These are phyloP conservation scores for Monascus purpureus DNA, from an alignment of 495 filamentous ascomycete genomes.

Conservation along the genomic window DNA sequence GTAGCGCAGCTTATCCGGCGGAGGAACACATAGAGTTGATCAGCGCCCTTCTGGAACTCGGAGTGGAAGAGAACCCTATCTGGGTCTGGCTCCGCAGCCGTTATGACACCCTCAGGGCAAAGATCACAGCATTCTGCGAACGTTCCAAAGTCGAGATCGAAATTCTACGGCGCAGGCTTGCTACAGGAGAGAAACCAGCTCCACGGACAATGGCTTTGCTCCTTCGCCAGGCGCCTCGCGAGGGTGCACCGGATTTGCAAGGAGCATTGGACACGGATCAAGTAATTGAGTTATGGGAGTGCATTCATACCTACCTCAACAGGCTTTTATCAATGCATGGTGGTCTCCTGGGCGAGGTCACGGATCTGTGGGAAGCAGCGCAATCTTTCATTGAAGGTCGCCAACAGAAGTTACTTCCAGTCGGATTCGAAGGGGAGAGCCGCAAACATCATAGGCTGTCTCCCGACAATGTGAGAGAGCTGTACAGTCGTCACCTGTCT, in stretches of 20 bases:
- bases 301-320: conserved; percentile 54
- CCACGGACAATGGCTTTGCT: conserved; percentile 54
- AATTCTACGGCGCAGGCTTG: conserved; percentile 67
- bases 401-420: conserved; percentile 65
- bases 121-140: conserved; percentile 64
- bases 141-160: conserved; percentile 83
- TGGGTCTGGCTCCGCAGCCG: conserved; percentile 87
- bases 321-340: conserved; percentile 53
- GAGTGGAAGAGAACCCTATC: conserved; percentile 89
- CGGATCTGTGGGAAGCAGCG: conserved; percentile 88
- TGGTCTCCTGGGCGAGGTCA: conserved; percentile 75
- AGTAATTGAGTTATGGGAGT: conserved; percentile 82
- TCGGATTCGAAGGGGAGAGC: conserved; percentile 73
- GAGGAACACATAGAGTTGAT: conserved; percentile 88
- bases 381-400: conserved; percentile 83
- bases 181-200: conserved; percentile 55
- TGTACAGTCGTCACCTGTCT: conserved; percentile 67
- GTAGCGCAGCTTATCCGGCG: conserved; percentile 29
- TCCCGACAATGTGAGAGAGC: conserved; percentile 47
- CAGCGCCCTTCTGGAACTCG: conserved; percentile 71
- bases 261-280: conserved; percentile 55
- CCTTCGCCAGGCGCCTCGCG: conserved; percentile 54
- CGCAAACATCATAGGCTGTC: conserved; percentile 74
- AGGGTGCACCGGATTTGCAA: conserved; percentile 38
- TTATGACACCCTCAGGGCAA: conserved; percentile 75